Base-by-base conservation (phyloP, 495 filamentous ascomycete genomes). In the Hyaloscypha finlandica region DNA sequence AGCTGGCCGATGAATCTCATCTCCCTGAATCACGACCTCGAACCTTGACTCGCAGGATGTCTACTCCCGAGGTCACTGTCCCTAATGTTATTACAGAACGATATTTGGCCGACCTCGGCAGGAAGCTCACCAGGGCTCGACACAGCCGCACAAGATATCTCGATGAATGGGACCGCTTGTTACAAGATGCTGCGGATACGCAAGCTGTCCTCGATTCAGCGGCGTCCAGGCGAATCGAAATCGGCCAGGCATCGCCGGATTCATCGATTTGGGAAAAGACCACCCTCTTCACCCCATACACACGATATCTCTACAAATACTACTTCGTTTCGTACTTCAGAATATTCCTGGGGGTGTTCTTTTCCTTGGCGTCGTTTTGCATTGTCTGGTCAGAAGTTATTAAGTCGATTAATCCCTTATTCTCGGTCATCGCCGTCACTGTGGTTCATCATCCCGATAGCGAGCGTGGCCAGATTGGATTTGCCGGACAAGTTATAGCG, bases 371-470 rank as follows among this genome's bases (percentile, higher is more conserved):
- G 3, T 97, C 94, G 4, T 77, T 86, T 45, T 91, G 88, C 69
- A 89, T 99, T 65, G 81, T 98, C 67, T 97, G 92, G 92, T 96
- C 93, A 6, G 95, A 99, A 79, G 73, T 97, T 62, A 84, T 95
- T 78, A 94, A 94, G 72, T 85, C 86, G 8, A 77, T 89, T 56
- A 85, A 89, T 16, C 91, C 92, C 1, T 83, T 87, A 19, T 78
- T 94, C 56, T 97, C 93, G 3, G 81, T 96, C 59, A 90, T 99
- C 73, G 88, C 89, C 59, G 84, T 94, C 63, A 96, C 90, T 3
- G 87, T 99, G 14, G 84, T 96, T 22, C 92, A 95, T 57, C 89
- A 95, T 68, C 87, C 85, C 63, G 81, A 84, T 59, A 81, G 80
- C 35, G 80, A 85, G 5, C 80, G 83, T n/a, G 87, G 88, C 51